Conservation (phyloP, 2,329 filamentous ascomycete genomes). For the Colletotrichum destructivum region DNA sequence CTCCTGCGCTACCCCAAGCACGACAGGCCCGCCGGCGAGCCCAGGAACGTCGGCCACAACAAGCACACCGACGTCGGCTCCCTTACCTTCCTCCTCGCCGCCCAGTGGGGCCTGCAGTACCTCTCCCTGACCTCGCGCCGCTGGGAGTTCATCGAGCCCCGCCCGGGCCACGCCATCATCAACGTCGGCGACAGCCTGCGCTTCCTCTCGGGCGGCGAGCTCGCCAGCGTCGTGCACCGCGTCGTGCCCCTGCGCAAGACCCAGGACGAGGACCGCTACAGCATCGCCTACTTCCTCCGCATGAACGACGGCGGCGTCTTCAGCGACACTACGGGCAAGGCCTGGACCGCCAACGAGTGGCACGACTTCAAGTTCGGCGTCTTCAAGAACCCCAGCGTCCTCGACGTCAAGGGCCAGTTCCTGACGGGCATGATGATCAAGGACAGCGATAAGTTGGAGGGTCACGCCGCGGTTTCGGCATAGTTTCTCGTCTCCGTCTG, state of each 20-base stretch:
- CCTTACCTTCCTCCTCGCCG: slow-evolving; percentile 48
- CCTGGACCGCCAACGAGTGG: neutral
- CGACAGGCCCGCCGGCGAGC: neutral
- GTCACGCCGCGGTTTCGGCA: too few species aligned
- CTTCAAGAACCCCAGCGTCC: neutral
- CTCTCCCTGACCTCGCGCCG: slow-evolving; percentile 25
- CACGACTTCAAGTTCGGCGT: neutral
- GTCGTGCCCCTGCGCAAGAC: slow-evolving; percentile 16
- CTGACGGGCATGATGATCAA: too few species aligned
- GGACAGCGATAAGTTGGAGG: too few species aligned
- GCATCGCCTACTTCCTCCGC: slow-evolving; percentile 33
- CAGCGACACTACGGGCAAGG: slow-evolving; percentile 7
- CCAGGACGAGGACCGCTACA: slow-evolving; percentile 28
- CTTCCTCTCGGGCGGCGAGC: slow-evolving; percentile 24
- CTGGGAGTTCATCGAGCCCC: slow-evolving; percentile 49
- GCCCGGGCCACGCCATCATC: slow-evolving; percentile 49
- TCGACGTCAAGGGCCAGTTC: too few species aligned
- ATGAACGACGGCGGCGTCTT: slow-evolving; percentile 22
- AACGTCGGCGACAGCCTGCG: slow-evolving; percentile 52
- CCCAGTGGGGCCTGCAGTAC: slow-evolving; percentile 51
- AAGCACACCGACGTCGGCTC: slow-evolving; percentile 50
- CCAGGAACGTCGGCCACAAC: slow-evolving; percentile 44
- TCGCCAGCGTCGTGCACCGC: slow-evolving; percentile 38
- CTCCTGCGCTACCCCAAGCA: neutral
- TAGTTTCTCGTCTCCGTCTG: too few species aligned